Percentiles rank a stretch among this genome's conserved stretches.
Conservation (phyloP, 2,329 filamentous ascomycete genomes). For the Penicillium sp. region DNA sequence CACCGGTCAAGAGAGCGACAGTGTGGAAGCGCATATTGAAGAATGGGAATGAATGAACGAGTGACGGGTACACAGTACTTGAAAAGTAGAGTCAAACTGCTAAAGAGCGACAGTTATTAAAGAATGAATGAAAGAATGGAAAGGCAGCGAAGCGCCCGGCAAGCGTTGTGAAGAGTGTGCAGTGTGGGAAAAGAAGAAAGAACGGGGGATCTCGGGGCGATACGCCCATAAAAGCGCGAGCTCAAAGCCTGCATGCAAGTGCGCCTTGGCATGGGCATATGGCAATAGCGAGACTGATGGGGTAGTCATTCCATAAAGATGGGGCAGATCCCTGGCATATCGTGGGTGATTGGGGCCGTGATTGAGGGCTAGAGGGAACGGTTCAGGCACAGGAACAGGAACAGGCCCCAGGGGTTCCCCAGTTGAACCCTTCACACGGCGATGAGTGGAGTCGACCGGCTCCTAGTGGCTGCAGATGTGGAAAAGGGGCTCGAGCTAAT, state of each 20-base stretch:
- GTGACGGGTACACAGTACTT: conserved; percentile 14
- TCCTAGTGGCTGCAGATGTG: neutral
- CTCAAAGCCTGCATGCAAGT: neutral
- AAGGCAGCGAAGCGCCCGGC: conserved; percentile 16
- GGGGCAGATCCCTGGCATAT: too few relatives aligned
- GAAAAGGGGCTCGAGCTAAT: conserved; percentile 5
- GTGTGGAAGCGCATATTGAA: conserved; percentile 30
- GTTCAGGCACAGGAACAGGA: conserved; percentile 19
- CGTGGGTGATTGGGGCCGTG: conserved; percentile 4
- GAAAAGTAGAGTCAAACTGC: conserved; percentile 18
- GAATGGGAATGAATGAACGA: conserved; percentile 11
- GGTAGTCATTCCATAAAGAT: too few relatives aligned
- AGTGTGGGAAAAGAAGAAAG: conserved; percentile 12
- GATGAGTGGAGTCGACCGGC: neutral
- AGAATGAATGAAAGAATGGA: conserved; percentile 25
- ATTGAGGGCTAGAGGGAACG: conserved; percentile 10
- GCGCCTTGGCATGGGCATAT: neutral
- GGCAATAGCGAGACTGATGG: too few relatives aligned
- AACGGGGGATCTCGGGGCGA: conserved; percentile 10
- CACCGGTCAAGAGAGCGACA: conserved; percentile 31
- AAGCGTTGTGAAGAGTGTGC: conserved; percentile 1
- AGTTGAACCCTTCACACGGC: neutral
- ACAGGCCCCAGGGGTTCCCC: conserved; percentile 23
- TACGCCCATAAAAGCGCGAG: conserved; percentile 13
- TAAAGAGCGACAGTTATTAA: conserved; percentile 22